A percentile compares a stretch with the other conserved stretches of the same genome.
These are phyloP conservation scores for Leishmania arabica DNA, from an alignment of 208 protist genomes.

Conservation along the genomic window DNA sequence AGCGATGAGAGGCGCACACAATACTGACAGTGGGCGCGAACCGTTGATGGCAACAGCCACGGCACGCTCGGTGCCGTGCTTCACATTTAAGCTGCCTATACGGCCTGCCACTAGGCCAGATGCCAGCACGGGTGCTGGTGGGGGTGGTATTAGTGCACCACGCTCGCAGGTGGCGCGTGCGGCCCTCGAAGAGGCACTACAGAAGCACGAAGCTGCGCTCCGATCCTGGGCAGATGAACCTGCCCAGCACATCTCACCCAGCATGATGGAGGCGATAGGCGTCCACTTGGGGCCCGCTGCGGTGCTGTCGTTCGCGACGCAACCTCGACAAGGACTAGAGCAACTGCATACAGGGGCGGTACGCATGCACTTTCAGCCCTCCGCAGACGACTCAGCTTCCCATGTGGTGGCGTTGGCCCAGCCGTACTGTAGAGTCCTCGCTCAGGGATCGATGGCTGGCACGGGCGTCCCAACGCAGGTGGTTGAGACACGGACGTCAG, in stretches of 20 bases:
- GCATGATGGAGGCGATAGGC: not conserved
- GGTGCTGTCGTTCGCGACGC: not conserved
- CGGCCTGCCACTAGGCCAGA: not conserved
- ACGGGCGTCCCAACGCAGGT: constrained; percentile 9
- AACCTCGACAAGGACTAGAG: not conserved
- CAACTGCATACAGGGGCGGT: not conserved
- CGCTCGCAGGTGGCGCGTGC: not conserved
- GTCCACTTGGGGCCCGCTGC: not conserved
- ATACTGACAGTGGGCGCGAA: too few relatives aligned
- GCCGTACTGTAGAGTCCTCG: constrained; percentile 20
- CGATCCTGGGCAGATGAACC: constrained; percentile 27
- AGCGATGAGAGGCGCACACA: not conserved
- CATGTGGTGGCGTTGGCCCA: not conserved
- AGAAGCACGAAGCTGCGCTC: constrained; percentile 28
- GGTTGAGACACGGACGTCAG: not conserved
- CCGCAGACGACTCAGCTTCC: not conserved
- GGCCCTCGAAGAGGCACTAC: constrained; percentile 16
- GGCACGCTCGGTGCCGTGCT: constrained; percentile 8
- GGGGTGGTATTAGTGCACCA: not conserved
- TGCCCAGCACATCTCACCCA: not conserved
- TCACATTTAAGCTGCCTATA: constrained; percentile 20
- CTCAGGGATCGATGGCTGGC: constrained; percentile 12
- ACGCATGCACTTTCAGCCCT: not conserved
- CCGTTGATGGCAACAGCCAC: not conserved
- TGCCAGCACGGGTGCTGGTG: not conserved